Percentiles rank a stretch among this genome's conserved stretches.
phyloP scores from a whole-genome alignment of 176 grass and related monocot genomes.

The Raddia guianensis region DNA sequence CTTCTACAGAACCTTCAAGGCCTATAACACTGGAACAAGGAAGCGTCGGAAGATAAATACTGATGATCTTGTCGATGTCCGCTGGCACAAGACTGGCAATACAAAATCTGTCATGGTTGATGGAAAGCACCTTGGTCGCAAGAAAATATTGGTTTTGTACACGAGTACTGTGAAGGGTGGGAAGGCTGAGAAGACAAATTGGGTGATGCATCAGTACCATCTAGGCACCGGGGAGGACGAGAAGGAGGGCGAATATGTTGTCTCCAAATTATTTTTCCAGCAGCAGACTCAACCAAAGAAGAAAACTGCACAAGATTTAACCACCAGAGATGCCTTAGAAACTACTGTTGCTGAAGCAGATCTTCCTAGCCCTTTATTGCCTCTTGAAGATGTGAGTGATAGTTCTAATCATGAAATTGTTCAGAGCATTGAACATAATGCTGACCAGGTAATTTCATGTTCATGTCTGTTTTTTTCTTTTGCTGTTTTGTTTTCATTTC shows the following conservation, averaged over 20 bases:
- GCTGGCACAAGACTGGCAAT: conserved; percentile 99
- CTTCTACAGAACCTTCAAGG: conserved; percentile 93
- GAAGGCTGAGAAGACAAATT: conserved; percentile 88
- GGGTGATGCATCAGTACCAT: conserved; percentile 98
- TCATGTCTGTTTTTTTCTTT: conserved; percentile 17
- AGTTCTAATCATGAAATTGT: conserved; percentile 46
- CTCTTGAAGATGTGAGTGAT: conserved; percentile 40
- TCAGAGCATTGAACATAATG: conserved; percentile 35
- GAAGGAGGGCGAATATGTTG: conserved; percentile 79
- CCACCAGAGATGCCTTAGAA: conserved; percentile 33
- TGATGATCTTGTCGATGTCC: conserved; percentile 65
- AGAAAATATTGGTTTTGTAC: conserved; percentile 98
- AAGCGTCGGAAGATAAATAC: conserved; percentile 94
- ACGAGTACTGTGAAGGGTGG: conserved; percentile 68
- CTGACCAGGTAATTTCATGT: conserved; percentile 51
- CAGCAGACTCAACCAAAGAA: conserved; percentile 71
- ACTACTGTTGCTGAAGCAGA: conserved; percentile 43
- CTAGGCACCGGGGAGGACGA: conserved; percentile 91
- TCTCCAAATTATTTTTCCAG: conserved; percentile 93
- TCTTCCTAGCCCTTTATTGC: conserved; percentile 32
- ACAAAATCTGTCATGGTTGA: conserved; percentile 80
- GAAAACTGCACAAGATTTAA: conserved; percentile 56
- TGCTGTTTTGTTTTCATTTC: background rate
- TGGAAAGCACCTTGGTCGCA: conserved; percentile 76
- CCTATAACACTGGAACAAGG: conserved; percentile 89